These are phyloP conservation scores for Graphium sp. DNA, from an alignment of 2,329 filamentous ascomycete genomes.

Conservation along the genomic window DNA sequence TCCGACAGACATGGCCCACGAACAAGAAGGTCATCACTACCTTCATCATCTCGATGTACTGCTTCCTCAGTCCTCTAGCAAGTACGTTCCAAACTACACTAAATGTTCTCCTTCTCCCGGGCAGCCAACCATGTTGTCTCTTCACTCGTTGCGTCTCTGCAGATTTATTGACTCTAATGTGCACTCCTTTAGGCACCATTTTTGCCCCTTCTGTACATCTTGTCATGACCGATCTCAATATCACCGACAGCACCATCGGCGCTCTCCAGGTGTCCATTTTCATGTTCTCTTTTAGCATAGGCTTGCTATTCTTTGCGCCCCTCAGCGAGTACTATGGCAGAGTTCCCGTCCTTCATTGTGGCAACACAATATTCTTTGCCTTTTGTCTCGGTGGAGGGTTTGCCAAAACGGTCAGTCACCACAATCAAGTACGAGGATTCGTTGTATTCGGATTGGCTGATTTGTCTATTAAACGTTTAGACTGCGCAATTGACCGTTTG, in stretches of 20 bases:
- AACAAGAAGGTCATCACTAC: slow-evolving; percentile 2
- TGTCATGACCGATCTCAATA: slow-evolving; percentile 1
- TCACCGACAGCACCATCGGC: not conserved
- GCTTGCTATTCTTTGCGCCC: slow-evolving; percentile 2
- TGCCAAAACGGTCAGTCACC: slow-evolving; percentile 3
- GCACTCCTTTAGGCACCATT: slow-evolving; percentile 1
- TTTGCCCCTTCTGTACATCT: slow-evolving; percentile 2
- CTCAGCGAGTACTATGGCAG: slow-evolving; percentile 4
- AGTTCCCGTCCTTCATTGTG: slow-evolving; percentile 1
- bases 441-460: not conserved
- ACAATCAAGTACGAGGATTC: too few species aligned
- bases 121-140: too few species aligned
- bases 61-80: slow-evolving; percentile 3
- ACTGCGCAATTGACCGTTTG: slow-evolving; percentile 2
- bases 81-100: too few species aligned
- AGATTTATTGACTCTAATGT: not conserved
- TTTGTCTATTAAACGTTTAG: not conserved
- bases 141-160: too few species aligned
- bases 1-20: slow-evolving; percentile 1
- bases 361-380: slow-evolving; percentile 1
- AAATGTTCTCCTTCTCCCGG: too few species aligned
- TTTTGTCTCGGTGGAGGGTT: slow-evolving; percentile 3
- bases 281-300: slow-evolving; percentile 2
- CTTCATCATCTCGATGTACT: slow-evolving; percentile 1
- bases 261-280: slow-evolving; percentile 3